Evolutionary conservation across 2,329 filamentous ascomycete species (phyloP).

Genomic region (Daldinia sp.): DNA sequence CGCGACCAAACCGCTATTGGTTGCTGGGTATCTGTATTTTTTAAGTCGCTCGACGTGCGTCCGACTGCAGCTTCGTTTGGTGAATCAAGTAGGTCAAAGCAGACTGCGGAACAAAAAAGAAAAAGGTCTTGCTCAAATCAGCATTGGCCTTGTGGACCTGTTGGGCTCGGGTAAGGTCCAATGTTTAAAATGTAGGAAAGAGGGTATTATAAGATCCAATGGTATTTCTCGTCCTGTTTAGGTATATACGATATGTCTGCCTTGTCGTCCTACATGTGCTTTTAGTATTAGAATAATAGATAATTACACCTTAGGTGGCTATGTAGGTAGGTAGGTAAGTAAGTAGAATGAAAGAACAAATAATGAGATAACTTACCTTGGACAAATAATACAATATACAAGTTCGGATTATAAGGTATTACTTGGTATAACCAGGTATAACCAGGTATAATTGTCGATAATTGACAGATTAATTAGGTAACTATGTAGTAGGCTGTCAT

Average conservation of each 20-base stretch:
- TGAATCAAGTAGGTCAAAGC: slow-evolving; percentile 23
- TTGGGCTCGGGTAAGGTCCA: slow-evolving; percentile 31
- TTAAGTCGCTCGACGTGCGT: slow-evolving; percentile 33
- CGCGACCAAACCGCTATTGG: slow-evolving; percentile 35
- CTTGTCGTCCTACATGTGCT: neutral
- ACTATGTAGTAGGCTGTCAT: neutral
- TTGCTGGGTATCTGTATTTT: slow-evolving; percentile 12
- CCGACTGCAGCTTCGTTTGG: slow-evolving; percentile 30
- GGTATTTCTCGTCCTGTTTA: slow-evolving; percentile 10
- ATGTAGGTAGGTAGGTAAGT: neutral
- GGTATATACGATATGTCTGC: slow-evolving; percentile 2
- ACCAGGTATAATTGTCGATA: neutral
- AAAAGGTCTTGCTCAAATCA: slow-evolving; percentile 18
- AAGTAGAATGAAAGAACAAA: neutral
- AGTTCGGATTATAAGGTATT: neutral
- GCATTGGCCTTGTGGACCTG: slow-evolving; percentile 19
- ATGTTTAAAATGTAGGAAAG: slow-evolving; percentile 17
- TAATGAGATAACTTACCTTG: slow-evolving; percentile 4
- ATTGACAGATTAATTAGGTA: slow-evolving; percentile 10
- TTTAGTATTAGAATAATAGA: neutral
- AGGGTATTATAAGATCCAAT: slow-evolving; percentile 16
- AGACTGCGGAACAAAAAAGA: slow-evolving; percentile 4
- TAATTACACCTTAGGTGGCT: no score
- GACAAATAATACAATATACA: slow-evolving; percentile 7
- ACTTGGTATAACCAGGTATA: slow-evolving; percentile 1